Percentiles rank a stretch among this genome's conserved stretches.
These are phyloP conservation scores for Alternaria dauci DNA, from an alignment of 2,329 filamentous ascomycete species.

Conservation along the genomic window DNA sequence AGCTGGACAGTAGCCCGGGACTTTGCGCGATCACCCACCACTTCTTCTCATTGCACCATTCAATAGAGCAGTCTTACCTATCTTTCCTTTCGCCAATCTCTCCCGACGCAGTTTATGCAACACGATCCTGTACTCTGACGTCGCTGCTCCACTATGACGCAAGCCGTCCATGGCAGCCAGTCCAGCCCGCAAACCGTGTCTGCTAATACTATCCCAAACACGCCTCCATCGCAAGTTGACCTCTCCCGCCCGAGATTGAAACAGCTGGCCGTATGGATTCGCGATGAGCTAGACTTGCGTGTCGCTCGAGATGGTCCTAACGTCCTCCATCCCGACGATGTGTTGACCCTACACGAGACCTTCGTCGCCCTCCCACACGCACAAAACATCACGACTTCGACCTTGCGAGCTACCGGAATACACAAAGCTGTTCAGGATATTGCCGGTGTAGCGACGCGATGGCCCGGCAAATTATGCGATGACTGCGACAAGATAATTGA, in stretches of 20 bases:
- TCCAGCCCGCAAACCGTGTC: slow-evolving; percentile 8
- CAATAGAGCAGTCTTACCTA: slow-evolving; percentile 1
- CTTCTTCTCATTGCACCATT: background rate
- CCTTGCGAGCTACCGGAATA: slow-evolving; percentile 56
- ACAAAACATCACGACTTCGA: slow-evolving; percentile 40
- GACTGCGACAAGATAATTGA: slow-evolving; percentile 55
- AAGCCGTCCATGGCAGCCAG: background rate
- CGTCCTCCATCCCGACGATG: slow-evolving; percentile 54
- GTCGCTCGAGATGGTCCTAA: slow-evolving; percentile 58
- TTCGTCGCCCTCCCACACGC: slow-evolving; percentile 40
- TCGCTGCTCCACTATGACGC: background rate
- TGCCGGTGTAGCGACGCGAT: slow-evolving; percentile 56
- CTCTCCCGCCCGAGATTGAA: slow-evolving; percentile 46
- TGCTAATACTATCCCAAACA: slow-evolving; percentile 4
- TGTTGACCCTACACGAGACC: slow-evolving; percentile 55
- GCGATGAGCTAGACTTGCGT: slow-evolving; percentile 57
- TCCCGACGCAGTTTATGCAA: background rate
- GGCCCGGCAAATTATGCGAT: slow-evolving; percentile 56
- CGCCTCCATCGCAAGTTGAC: slow-evolving; percentile 19
- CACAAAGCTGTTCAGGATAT: slow-evolving; percentile 56
- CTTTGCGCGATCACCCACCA: background rate
- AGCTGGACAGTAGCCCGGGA: background rate
- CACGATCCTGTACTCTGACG: background rate
- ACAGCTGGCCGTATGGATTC: slow-evolving; percentile 55
- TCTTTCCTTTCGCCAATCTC: background rate